Evolutionary conservation across 805 yeast species (phyloP).

Genomic region (Zygosaccharomyces siamensis): DNA sequence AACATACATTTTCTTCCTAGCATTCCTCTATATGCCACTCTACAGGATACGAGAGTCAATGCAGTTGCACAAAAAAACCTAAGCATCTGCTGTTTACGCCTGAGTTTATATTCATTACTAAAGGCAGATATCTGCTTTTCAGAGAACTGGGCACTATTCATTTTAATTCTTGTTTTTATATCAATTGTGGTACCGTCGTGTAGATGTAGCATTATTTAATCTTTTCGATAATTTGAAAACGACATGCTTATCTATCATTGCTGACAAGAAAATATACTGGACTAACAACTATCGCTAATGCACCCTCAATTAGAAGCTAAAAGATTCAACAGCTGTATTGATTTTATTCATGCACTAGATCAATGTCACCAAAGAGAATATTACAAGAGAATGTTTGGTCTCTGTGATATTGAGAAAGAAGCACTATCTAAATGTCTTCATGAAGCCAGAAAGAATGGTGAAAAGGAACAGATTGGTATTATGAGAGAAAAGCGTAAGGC

Average conservation of each 20-base stretch:
- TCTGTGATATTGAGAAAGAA: constrained; percentile 79
- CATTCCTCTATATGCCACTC: constrained; percentile 72
- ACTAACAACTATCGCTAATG: constrained; percentile 31
- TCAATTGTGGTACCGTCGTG: background rate
- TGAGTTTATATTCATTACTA: constrained; percentile 44
- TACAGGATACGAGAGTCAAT: constrained; percentile 63
- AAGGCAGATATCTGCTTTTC: constrained; percentile 14
- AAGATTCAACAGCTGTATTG: constrained; percentile 57
- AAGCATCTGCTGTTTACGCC: constrained; percentile 69
- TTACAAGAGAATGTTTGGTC: constrained; percentile 67
- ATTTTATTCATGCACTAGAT: constrained; percentile 80
- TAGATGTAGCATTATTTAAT: background rate
- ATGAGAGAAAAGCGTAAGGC: constrained; percentile 54
- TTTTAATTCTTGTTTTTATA: background rate
- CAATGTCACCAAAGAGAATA: constrained; percentile 77
- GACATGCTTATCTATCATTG: background rate
- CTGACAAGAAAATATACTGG: background rate
- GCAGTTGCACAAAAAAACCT: constrained; percentile 69
- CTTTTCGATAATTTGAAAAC: background rate
- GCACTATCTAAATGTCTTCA: constrained; percentile 77
- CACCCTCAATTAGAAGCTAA: constrained; percentile 52
- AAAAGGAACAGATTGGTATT: constrained; percentile 47
- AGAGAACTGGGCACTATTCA: background rate
- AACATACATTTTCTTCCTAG: constrained; percentile 58
- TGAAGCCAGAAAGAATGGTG: constrained; percentile 61